A percentile compares a stretch with the other conserved stretches of the same genome.
These are phyloP conservation scores for Neurospora discreta DNA, from an alignment of 495 filamentous ascomycete genomes.

Conservation along the genomic window DNA sequence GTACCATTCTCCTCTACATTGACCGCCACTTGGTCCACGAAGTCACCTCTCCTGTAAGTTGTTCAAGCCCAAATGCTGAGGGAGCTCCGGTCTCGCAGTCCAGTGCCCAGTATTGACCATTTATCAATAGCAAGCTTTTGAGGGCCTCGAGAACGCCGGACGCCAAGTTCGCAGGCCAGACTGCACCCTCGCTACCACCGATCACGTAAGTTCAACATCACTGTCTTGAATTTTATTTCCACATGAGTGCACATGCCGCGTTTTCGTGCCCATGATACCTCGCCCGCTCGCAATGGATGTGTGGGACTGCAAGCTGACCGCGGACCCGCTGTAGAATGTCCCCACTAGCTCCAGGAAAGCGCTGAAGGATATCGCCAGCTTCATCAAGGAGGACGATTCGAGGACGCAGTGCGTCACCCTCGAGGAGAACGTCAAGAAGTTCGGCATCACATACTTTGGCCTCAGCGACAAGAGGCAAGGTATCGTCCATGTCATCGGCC, in stretches of 20 bases:
- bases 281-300: not conserved
- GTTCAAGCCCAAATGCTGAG: not conserved
- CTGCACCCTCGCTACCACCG: constrained; percentile 91
- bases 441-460: constrained; percentile 94
- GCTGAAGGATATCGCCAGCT: constrained; percentile 74
- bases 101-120: not conserved
- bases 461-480: constrained; percentile 93
- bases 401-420: constrained; percentile 88
- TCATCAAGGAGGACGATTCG: constrained; percentile 91
- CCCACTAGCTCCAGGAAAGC: constrained; percentile 81
- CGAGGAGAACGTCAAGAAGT: constrained; percentile 94
- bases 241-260: not conserved
- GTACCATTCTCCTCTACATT: constrained; percentile 88
- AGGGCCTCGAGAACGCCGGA: constrained; percentile 78
- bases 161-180: constrained; percentile 86
- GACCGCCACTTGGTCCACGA: constrained; percentile 95
- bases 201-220: constrained; percentile 60
- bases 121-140: constrained; percentile 73
- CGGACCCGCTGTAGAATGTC: constrained; percentile 52
- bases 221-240: not conserved
- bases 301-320: constrained; percentile 5
- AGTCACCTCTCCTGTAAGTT: constrained; percentile 79
- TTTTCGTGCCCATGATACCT: not conserved
- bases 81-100: not conserved
- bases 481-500: constrained; percentile 98